phyloP scores from a whole-genome alignment of 495 filamentous ascomycete genomes.

The Penicillium argentinense region DNA sequence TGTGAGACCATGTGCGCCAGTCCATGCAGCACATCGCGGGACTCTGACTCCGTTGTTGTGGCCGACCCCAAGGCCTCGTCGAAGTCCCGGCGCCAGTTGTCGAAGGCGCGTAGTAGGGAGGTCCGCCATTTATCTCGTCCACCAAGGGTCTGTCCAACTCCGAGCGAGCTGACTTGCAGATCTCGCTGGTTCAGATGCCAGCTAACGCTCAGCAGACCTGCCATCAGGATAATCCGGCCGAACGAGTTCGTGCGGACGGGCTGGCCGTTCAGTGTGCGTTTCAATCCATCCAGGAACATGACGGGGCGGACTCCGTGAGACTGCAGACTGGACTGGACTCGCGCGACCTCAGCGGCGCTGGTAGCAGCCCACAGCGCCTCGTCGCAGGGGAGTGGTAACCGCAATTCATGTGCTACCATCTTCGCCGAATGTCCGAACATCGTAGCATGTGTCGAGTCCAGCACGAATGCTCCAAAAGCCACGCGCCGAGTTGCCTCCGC shows the following conservation, averaged over 20 bases:
- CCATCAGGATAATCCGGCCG: constrained; percentile 93
- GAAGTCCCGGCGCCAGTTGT: constrained; percentile 93
- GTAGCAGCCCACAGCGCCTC: constrained; percentile 92
- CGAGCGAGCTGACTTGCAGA: constrained; percentile 87
- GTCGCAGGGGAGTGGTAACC: constrained; percentile 88
- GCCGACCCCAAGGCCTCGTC: constrained; percentile 72
- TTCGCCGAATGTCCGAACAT: constrained; percentile 98
- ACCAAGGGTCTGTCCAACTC: constrained; percentile 75
- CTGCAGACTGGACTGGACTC: constrained; percentile 79
- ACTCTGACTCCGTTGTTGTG: constrained; percentile 53
- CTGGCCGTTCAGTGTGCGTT: constrained; percentile 83
- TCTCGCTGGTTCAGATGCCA: constrained; percentile 99
- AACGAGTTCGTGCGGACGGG: constrained; percentile 91
- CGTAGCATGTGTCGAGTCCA: constrained; percentile 94
- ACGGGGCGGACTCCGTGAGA: constrained; percentile 82
- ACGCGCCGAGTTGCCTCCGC: constrained; percentile 87
- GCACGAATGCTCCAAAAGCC: constrained; percentile 92
- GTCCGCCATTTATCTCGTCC: constrained; percentile 92
- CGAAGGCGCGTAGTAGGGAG: constrained; percentile 83
- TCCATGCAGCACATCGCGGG: constrained; percentile 84
- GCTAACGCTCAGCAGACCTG: constrained; percentile 86
- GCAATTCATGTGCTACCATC: constrained; percentile 96
- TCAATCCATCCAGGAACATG: constrained; percentile 88
- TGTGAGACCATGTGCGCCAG: constrained; percentile 98
- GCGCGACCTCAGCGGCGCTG: constrained; percentile 81